phyloP scores from a whole-genome alignment of 257 asterid genomes.

The Orobanche coerulescens region DNA sequence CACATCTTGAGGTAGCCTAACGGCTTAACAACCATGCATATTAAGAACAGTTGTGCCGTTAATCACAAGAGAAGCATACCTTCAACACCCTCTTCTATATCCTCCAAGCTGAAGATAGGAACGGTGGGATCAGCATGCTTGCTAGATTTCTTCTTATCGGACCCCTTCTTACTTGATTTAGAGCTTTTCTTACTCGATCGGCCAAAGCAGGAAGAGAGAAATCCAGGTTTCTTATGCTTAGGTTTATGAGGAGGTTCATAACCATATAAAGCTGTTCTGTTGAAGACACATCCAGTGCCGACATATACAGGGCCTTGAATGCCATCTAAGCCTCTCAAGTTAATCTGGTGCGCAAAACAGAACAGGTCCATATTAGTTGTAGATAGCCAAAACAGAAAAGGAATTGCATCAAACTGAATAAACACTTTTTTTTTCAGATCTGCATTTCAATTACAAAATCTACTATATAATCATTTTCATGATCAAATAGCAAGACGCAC shows the following conservation, averaged over 20 bases:
- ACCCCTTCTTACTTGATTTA: constrained; percentile 65
- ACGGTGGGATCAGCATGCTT: constrained; percentile 88
- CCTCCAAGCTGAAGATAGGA: constrained; percentile 91
- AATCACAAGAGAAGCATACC: constrained; percentile 47
- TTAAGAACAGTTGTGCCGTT: too few relatives aligned
- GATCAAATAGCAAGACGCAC: constrained; percentile 22
- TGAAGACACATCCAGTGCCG: constrained; percentile 97
- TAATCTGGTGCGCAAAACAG: constrained; percentile 45
- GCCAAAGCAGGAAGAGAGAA: constrained; percentile 65
- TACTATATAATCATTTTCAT: background rate
- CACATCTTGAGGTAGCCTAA: too few relatives aligned
- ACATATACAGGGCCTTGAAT: constrained; percentile 96
- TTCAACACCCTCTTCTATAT: constrained; percentile 98
- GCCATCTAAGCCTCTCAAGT: constrained; percentile 95
- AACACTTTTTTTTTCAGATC: background rate
- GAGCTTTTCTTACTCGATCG: constrained; percentile 72
- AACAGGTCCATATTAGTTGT: constrained; percentile 13
- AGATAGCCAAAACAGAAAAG: constrained; percentile 7
- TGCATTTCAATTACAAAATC: background rate
- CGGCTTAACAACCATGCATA: too few relatives aligned
- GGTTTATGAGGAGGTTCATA: constrained; percentile 92
- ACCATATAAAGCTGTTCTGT: constrained; percentile 89
- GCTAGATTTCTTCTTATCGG: constrained; percentile 90
- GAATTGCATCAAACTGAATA: background rate
- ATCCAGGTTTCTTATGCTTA: constrained; percentile 54